Base-by-base conservation (phyloP, 31 red algal species). In the Asparagopsis taxiformis region DNA sequence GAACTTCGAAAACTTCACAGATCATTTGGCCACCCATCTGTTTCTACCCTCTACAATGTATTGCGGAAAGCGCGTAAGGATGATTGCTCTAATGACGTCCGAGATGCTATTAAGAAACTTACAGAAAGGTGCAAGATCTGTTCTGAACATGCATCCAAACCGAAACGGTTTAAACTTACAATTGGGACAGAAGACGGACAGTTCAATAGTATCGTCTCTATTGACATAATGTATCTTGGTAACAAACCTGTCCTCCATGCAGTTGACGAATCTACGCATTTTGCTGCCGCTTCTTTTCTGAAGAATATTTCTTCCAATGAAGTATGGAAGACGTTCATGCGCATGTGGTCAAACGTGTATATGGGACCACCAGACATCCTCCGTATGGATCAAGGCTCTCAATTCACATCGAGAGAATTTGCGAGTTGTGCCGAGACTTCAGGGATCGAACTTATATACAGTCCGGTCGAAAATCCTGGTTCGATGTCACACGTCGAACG, bases 401-500 rank as follows among this genome's bases (percentile, higher is more conserved):
- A 74, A 6, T 1, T 59, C n/a, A 23, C 58, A 21, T 60, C 51
- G 25, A 16, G 16, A 34, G 29, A 54, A 11, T 59, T 74, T 56
- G 11, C 7, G 36, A 13, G 13, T 52, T 26, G 5, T 39, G 51
- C 52, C 24, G 59, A 19, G 48, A 59, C 33, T n/a, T 63, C 58
- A 54, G 64, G 77, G 5, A 31, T 70, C 9, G 34, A 49, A 11
- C 31, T 82, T 1, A 28, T 61, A 9, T n/a, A 82, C 24, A 65
- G 65, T 20, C 65, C 77, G 2, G 55, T 82, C 37, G 77, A 82
- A 32, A 65, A 51, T 17, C 53, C 64, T 0, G 39, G 30, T 0
- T 70, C 77, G 3, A 82, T 82, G 64, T 60, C 0, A 33, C 70
- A 74, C 34, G 48, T 81, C 7, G 63, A 81, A 61, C 21, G 62